phyloP scores from a whole-genome alignment of 176 grass and related monocot species.

The Aegilops speltoides region DNA sequence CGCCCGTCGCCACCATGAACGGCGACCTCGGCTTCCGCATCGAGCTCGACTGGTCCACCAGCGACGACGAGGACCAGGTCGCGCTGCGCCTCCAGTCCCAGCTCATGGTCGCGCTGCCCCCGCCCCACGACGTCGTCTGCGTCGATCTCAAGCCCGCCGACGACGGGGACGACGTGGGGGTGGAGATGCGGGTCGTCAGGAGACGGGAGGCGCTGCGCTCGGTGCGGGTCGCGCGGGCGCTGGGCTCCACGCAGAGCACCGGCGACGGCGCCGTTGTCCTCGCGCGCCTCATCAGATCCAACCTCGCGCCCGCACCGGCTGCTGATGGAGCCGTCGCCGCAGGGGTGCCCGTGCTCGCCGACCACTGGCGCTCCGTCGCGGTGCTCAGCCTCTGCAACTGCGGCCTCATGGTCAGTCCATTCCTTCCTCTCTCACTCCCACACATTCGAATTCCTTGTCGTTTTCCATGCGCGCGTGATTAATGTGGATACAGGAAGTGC shows the following conservation, averaged over 20 bases:
- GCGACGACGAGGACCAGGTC: slow-evolving; percentile 86
- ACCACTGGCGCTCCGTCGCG: slow-evolving; percentile 77
- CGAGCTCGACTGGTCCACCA: slow-evolving; percentile 77
- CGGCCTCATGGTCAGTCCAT: slow-evolving; percentile 69
- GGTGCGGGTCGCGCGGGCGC: slow-evolving; percentile 59
- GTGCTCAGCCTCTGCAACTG: slow-evolving; percentile 72
- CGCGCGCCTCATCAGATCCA: slow-evolving; percentile 67
- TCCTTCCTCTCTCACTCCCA: slow-evolving; percentile 3
- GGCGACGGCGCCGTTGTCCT: slow-evolving; percentile 79
- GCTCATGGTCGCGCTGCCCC: slow-evolving; percentile 89
- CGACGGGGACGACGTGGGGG: slow-evolving; percentile 30
- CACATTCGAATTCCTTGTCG: not conserved
- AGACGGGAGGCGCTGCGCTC: slow-evolving; percentile 75
- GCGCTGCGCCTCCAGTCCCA: slow-evolving; percentile 91
- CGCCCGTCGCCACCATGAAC: slow-evolving; percentile 26
- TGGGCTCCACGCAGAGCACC: slow-evolving; percentile 64
- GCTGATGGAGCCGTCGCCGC: slow-evolving; percentile 41
- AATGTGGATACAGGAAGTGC: not conserved
- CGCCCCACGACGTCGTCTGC: slow-evolving; percentile 70
- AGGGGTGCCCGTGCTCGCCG: slow-evolving; percentile 57
- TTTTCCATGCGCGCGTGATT: not conserved
- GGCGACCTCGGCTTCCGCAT: slow-evolving; percentile 76
- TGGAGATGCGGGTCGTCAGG: slow-evolving; percentile 75
- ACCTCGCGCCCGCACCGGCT: slow-evolving; percentile 50
- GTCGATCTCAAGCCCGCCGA: slow-evolving; percentile 48